Base-by-base conservation (phyloP, 805 yeast genomes). In the Millerago galiae region DNA sequence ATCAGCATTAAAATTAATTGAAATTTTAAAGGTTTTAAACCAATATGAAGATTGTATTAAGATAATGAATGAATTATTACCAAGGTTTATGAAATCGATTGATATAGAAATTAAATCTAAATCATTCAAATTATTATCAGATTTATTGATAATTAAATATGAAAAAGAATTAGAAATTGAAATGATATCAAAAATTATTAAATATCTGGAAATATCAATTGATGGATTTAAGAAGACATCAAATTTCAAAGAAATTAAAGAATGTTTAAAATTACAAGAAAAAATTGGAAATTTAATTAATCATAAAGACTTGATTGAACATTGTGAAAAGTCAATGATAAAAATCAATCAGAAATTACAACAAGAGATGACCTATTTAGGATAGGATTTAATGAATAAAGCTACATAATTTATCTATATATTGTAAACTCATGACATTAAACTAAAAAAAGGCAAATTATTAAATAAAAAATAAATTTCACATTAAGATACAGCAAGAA, bases 401-500 rank as follows among this genome's bases (percentile, higher is more conserved):
- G 28, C 28, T 10, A 10, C 13, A 26, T 26, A 26, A 26, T 26
- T 8, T 26, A n/a, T n/a, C n/a, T n/a, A n/a, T n/a, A 26, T 8
- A 8, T 10, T 26, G 28, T 13, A 29, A n/a, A 35, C 18, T 27
- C 38, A 35, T 35, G 30, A 15, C 30, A 35, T 35, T 35, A 16
- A 14, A 35, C 12, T n/a, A 16, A 21, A 18, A n/a, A 10, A 21
- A 34, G 26, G 28, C 28, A 26, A 26, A 26, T 26, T 8, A 34
- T 21, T 21, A 21, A 18, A 18, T 34, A 13, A 34, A 12, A 34
- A n/a, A 12, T 34, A 7, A 8, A 34, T 15, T 8, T 38, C 35
- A 38, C 74, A 82, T 74, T 49, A 87, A 71, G 17, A 82, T 70
- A 68, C 96, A 88, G 67, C 96, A 88, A 8, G 95, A 84, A 63